phyloP scores from a whole-genome alignment of 225 moss, liverwort and hornwort species.

The Marchantia polymorpha region DNA sequence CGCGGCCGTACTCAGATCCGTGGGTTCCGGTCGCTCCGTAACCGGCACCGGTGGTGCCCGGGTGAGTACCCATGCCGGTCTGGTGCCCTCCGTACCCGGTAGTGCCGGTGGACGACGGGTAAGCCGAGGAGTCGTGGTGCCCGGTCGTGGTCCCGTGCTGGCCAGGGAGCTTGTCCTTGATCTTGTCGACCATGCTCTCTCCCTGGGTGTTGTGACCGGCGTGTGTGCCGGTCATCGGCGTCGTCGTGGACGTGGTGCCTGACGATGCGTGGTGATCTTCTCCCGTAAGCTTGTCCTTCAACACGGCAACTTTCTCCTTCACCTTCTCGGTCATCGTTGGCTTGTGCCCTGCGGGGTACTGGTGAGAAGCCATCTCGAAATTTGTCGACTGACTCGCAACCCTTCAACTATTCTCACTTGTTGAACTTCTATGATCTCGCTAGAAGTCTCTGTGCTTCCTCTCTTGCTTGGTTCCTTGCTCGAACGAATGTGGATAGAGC shows the following conservation, averaged over 20 bases:
- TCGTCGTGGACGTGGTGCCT: neutral
- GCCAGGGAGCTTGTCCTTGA: conserved; percentile 1
- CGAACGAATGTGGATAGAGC: too few relatives aligned
- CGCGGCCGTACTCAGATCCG: neutral
- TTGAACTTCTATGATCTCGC: neutral
- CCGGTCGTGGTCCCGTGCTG: neutral
- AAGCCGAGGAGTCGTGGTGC: neutral
- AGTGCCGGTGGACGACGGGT: neutral
- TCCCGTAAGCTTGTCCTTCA: conserved; percentile 21
- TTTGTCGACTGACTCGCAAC: neutral
- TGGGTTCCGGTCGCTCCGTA: neutral
- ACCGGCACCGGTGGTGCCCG: neutral
- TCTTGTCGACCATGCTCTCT: neutral
- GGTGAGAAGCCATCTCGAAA: conserved; percentile 10
- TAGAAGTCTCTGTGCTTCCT: too few relatives aligned
- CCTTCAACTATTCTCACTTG: neutral
- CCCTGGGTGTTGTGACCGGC: too few relatives aligned
- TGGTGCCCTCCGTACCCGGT: neutral
- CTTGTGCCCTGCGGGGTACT: conserved; percentile 11
- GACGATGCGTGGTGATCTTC: neutral
- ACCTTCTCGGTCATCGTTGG: conserved; percentile 23
- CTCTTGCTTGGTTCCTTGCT: too few relatives aligned
- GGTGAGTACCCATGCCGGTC: neutral
- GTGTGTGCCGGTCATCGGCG: neutral
- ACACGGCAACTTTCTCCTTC: neutral